A percentile compares a stretch with the other conserved stretches of the same genome.
These are phyloP conservation scores for Russula dissimulans DNA, from an alignment of 768 basidiomycete genomes.

Conservation along the genomic window DNA sequence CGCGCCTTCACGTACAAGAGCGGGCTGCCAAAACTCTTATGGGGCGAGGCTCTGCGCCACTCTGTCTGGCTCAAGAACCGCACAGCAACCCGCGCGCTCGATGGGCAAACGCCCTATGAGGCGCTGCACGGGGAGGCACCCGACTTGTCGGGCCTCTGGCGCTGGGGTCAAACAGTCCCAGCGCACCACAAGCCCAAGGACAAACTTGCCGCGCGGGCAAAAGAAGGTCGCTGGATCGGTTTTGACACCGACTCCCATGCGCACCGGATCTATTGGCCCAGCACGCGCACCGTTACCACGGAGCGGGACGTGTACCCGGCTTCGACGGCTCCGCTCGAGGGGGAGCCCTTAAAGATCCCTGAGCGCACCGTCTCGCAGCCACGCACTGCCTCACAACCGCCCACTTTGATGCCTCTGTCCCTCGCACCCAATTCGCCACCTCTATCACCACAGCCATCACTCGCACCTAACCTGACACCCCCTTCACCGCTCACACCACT, in stretches of 20 bases:
- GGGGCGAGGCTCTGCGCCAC: neutral
- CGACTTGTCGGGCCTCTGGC: neutral
- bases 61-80: neutral
- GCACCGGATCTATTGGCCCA: neutral
- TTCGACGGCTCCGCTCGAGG: neutral
- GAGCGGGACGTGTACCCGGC: neutral
- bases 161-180: neutral
- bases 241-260: neutral
- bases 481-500: too few species aligned
- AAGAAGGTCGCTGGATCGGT: neutral
- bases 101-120: constrained; percentile 16
- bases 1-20: neutral
- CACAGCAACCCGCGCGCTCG: constrained; percentile 9
- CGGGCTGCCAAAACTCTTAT: neutral
- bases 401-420: too few species aligned
- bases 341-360: neutral
- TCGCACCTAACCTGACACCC: too few species aligned
- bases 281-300: neutral
- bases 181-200: neutral
- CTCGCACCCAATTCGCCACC: too few species aligned
- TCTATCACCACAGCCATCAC: too few species aligned
- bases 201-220: neutral
- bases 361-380: too few species aligned
- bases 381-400: too few species aligned
- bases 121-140: neutral